phyloP scores from a whole-genome alignment of 2,329 filamentous ascomycete genomes.

The Phyllosticta capitalensis region DNA sequence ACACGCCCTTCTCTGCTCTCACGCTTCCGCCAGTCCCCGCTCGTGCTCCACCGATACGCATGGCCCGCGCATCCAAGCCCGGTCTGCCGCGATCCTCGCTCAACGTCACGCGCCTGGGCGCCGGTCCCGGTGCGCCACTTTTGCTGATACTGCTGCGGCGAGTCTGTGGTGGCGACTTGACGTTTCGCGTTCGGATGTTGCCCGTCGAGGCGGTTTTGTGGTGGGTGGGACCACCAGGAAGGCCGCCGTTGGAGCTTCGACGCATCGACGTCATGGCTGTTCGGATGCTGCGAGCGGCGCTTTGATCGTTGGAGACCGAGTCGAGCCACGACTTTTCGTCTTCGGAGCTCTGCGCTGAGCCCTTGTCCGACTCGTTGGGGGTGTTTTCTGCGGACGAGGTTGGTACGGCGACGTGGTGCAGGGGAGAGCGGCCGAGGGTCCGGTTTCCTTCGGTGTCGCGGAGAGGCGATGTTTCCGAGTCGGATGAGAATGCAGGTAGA shows the following conservation, averaged over 20 bases:
- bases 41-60: constrained; percentile 17
- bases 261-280: constrained; percentile 51
- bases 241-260: constrained; percentile 42
- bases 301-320: constrained; percentile 23
- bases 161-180: constrained; percentile 51
- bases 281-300: constrained; percentile 45
- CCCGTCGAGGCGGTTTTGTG: constrained; percentile 55
- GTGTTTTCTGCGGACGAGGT: constrained; percentile 17
- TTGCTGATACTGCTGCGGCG: constrained; percentile 50
- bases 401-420: constrained; percentile 38
- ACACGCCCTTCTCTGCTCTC: constrained; percentile 11
- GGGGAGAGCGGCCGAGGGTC: constrained; percentile 38
- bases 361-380: constrained; percentile 23
- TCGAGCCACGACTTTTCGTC: constrained; percentile 40
- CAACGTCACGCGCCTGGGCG: constrained; percentile 27
- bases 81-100: constrained; percentile 22
- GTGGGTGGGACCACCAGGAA: constrained; percentile 42
- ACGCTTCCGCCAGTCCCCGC: constrained; percentile 7
- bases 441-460: constrained; percentile 37
- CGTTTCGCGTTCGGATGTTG: constrained; percentile 52
- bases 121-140: constrained; percentile 43
- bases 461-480: constrained; percentile 40
- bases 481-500: constrained; percentile 50
- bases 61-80: constrained; percentile 16
- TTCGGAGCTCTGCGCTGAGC: constrained; percentile 33